phyloP scores from a whole-genome alignment of 2,329 filamentous ascomycete species.

The Fusarium falciforme region DNA sequence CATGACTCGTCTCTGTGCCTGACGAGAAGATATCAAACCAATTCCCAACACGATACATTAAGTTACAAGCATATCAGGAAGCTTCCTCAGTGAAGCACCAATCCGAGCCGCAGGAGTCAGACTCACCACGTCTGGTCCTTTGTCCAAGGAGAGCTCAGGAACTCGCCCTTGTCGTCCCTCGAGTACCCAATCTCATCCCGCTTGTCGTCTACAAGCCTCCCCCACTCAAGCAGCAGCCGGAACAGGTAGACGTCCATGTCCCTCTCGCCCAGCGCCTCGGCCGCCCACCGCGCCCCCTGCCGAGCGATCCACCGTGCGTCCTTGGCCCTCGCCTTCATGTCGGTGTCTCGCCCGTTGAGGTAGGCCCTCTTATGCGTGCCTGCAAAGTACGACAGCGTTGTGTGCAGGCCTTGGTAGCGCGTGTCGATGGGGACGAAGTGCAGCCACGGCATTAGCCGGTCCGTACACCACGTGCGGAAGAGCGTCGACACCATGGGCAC shows the following conservation, averaged over 20 bases:
- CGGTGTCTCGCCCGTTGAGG: slow-evolving; percentile 58
- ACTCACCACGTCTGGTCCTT: slow-evolving; percentile 37
- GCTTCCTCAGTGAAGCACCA: not conserved
- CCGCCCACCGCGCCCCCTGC: slow-evolving; percentile 73
- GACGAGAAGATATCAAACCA: not conserved
- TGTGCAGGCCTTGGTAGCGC: slow-evolving; percentile 78
- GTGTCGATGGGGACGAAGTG: slow-evolving; percentile 85
- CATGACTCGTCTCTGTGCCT: not conserved
- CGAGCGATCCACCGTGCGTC: slow-evolving; percentile 75
- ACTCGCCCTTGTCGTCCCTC: slow-evolving; percentile 43
- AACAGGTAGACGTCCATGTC: slow-evolving; percentile 89
- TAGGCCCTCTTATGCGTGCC: slow-evolving; percentile 61
- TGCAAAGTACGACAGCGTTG: slow-evolving; percentile 78
- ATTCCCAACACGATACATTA: not conserved
- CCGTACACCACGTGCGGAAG: slow-evolving; percentile 84
- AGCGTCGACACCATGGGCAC: slow-evolving; percentile 78
- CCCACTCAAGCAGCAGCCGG: slow-evolving; percentile 82
- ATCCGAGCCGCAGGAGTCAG: not conserved
- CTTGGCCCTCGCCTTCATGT: slow-evolving; percentile 58
- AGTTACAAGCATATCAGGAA: not conserved
- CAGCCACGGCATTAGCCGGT: slow-evolving; percentile 78
- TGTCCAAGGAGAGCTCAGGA: slow-evolving; percentile 47
- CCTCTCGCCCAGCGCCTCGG: slow-evolving; percentile 71
- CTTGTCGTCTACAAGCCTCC: slow-evolving; percentile 72
- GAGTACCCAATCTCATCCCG: slow-evolving; percentile 58